Conservation (phyloP, 805 yeast genomes). For the Barnettozyma salicaria region DNA sequence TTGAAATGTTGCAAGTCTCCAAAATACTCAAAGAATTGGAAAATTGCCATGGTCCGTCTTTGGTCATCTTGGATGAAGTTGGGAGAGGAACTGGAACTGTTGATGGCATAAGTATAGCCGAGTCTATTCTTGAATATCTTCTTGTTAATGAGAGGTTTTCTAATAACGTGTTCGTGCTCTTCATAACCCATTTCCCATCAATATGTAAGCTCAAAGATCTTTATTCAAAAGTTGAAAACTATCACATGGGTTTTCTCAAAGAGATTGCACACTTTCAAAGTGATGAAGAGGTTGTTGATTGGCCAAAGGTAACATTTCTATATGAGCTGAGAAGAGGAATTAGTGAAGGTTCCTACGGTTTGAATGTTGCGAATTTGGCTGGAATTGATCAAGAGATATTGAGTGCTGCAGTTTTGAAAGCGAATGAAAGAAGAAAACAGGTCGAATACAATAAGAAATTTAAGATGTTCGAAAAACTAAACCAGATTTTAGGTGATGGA, state of each 20-base stretch:
- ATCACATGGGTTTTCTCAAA: constrained; percentile 78
- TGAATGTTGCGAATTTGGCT: constrained; percentile 94
- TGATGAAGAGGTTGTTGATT: constrained; percentile 27
- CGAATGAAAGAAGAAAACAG: constrained; percentile 67
- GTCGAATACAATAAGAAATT: constrained; percentile 17
- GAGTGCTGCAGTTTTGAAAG: constrained; percentile 85
- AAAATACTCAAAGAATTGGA: constrained; percentile 64
- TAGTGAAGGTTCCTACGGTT: constrained; percentile 91
- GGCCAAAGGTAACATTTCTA: constrained; percentile 70
- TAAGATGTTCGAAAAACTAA: not conserved
- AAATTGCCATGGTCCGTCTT: constrained; percentile 50
- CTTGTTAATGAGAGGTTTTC: constrained; percentile 42
- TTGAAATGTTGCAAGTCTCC: constrained; percentile 93
- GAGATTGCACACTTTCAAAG: constrained; percentile 23
- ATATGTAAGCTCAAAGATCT: constrained; percentile 70
- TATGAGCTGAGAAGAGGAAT: constrained; percentile 90
- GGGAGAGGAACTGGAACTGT: constrained; percentile 80
- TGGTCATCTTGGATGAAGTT: constrained; percentile 86
- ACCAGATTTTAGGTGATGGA: not conserved
- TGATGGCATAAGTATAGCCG: constrained; percentile 96
- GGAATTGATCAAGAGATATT: constrained; percentile 84
- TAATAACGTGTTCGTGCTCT: constrained; percentile 67
- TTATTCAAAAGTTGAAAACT: constrained; percentile 62
- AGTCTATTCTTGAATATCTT: constrained; percentile 86
- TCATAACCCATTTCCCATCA: constrained; percentile 96